Evolutionary conservation across 768 basidiomycete species (phyloP).

Genomic region (Leccinum uliginosum): DNA sequence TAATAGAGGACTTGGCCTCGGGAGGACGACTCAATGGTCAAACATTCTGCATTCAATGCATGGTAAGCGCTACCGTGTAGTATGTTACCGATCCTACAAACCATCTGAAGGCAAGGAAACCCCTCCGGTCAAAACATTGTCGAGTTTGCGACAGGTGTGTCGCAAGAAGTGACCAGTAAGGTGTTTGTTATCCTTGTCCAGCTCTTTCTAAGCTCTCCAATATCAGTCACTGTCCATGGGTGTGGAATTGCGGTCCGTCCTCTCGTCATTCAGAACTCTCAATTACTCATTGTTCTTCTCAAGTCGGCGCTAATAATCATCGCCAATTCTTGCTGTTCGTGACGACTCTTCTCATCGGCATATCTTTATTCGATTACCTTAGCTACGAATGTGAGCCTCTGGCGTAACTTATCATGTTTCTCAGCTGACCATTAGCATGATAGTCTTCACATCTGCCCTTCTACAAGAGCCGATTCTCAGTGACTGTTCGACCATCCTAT

Average conservation of each 20-base stretch:
- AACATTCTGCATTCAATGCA: conserved; percentile 94
- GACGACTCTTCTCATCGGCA: conserved; percentile 74
- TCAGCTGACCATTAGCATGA: background rate
- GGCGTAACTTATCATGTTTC: background rate
- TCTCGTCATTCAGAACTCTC: background rate
- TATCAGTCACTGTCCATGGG: conserved; percentile 93
- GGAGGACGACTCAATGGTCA: conserved; percentile 89
- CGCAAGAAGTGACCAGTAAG: conserved; percentile 90
- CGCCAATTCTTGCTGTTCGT: conserved; percentile 97
- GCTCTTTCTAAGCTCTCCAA: conserved; percentile 1
- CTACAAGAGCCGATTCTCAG: background rate
- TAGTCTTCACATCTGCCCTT: conserved; percentile 53
- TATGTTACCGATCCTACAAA: background rate
- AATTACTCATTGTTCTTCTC: conserved; percentile 5
- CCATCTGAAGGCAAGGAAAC: conserved; percentile 65
- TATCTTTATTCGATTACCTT: conserved; percentile 78
- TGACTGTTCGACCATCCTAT: conserved; percentile 43
- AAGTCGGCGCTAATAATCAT: conserved; percentile 91
- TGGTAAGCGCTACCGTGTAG: conserved; percentile 47
- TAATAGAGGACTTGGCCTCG: conserved; percentile 87
- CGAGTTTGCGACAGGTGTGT: conserved; percentile 87
- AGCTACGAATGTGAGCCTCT: conserved; percentile 68
- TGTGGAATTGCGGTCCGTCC: conserved; percentile 91
- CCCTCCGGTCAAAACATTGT: conserved; percentile 93
- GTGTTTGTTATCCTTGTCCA: conserved; percentile 4